Percentiles rank a stretch among this genome's conserved stretches.
Evolutionary conservation across 495 filamentous ascomycete species (phyloP).

Genomic region (Podospora didyma): DNA sequence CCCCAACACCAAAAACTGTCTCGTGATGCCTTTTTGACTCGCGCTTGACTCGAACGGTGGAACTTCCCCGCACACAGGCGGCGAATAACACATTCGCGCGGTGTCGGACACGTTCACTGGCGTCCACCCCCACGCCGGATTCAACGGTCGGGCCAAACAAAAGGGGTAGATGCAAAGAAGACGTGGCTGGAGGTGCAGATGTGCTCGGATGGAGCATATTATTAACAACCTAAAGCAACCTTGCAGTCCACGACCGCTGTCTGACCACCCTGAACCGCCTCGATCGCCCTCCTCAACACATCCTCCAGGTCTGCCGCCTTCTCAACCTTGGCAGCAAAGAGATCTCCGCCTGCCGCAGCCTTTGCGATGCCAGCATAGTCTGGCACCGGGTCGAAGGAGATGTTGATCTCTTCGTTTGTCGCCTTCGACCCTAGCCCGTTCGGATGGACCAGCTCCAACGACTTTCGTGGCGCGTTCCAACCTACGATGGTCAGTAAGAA

Average conservation of each 20-base stretch:
- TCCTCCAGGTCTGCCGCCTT: conserved; percentile 57
- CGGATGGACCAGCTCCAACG: conserved; percentile 77
- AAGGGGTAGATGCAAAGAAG: not conserved
- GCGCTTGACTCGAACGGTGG: not conserved
- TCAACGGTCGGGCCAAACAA: not conserved
- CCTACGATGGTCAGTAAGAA: conserved; percentile 39
- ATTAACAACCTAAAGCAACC: conserved; percentile 36
- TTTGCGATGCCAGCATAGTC: conserved; percentile 91
- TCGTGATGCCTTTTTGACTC: not conserved
- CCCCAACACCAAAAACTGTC: not conserved
- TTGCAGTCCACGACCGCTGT: conserved; percentile 62
- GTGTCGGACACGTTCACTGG: not conserved
- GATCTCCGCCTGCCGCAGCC: conserved; percentile 75
- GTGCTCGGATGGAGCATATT: not conserved
- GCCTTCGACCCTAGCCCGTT: conserved; percentile 73
- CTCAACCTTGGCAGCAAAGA: conserved; percentile 60
- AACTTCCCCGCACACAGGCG: conserved; percentile 1
- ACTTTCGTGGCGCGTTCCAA: conserved; percentile 80
- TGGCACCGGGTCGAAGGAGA: conserved; percentile 78
- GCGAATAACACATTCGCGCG: not conserved
- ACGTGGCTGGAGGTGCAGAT: not conserved
- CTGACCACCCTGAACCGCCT: conserved; percentile 61
- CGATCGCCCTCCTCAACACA: conserved; percentile 61
- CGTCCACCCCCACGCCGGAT: not conserved
- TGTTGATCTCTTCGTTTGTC: conserved; percentile 83